Evolutionary conservation across 2,329 filamentous ascomycete genomes (phyloP), one percentile per base, ranked within the genome.

Genomic region (Fusarium miscanthi): DNA sequence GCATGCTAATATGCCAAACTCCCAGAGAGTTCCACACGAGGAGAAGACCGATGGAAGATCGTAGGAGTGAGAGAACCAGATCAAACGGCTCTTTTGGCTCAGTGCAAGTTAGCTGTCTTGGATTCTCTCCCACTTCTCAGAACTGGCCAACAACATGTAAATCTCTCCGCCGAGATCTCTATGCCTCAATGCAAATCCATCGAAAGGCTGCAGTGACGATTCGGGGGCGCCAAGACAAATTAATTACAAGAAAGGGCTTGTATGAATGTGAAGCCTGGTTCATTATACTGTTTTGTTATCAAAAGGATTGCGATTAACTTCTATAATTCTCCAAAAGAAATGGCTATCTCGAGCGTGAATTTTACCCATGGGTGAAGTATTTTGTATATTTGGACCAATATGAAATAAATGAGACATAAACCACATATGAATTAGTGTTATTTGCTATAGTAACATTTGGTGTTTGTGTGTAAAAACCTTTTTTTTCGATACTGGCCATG

Each of bases 51-150:
- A 37, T 7, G 19, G 11, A 21, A 17, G 33, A 52, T 10, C 23
- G 8, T 13, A 21, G 12, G n/a, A 14, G 23, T 27, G 13, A n/a
- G 23, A 11, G 5, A 38, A 17, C 3, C 2, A 16, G 3, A 13
- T 14, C 5, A 19, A 19, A 51, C 4, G 6, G 3, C 19, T 8
- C 6, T 2, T 6, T 14, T 10, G 35, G 1, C 4, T 14, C 10
- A 25, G 16, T 10, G 6, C 10, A 48, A 35, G n/a, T 10, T 13
- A 25, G 7, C 4, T 21, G 30, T 51, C 8, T 51, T 13, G 8
- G 23, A 33, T 3, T 35, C 11, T 9, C 19, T 21, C 19, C 12
- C 3, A 30, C 19, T 46, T 14, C 8, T 14, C 25, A 21, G 19
- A 21, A 46, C 25, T 46, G 25, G 19, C 13, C 13, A 14, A 46